Evolutionary conservation across 768 basidiomycete genomes (phyloP), one percentile per base, ranked within the genome.

Genomic region (Suillus weaverae): DNA sequence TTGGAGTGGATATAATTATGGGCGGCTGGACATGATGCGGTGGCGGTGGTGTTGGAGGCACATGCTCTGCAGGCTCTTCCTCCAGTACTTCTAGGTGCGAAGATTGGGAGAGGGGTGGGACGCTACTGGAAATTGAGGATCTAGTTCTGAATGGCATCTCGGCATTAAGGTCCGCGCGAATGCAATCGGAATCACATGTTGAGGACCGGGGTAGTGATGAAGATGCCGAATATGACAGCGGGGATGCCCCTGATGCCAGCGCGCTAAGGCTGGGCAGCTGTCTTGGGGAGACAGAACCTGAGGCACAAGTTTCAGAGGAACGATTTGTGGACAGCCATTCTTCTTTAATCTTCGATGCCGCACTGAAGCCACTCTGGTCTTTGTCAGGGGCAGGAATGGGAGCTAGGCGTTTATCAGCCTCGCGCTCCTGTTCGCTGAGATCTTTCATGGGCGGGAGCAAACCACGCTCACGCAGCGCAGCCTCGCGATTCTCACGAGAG

Each of bases 391-490:
- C 81, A 10, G 84, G 78, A 1, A 71, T 71, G 9, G 71, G 72
- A 80, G 78, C 50, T 72, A 76, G 64, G 80, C 83, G 71, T 74
- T 78, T 32, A 70, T 76, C 74, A 74, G 83, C 60, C 81, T 79
- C 73, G 74, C 81, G 68, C 74, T 83, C 76, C 60, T 77, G 76
- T 48, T 70, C 51, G 51, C 77, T 81, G 6, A 79, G 73, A 59
- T 77, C 76, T 41, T 72, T 76, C 32, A 64, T 46, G 2, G 83
- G 81, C 30, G 88, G 86, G 2, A 85, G 76, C 44, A 89, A 77
- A 0, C 88, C 87, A 38, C 86, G 82, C 68, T 83, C 86, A 14
- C 87, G 82, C 26, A 89, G 79, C 2, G 88, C 87, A 4, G 85
- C 86, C 54, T 87, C 83, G 26, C 74, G 62, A 26, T 68, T 65